Percentiles rank a stretch among this genome's conserved stretches.
phyloP scores from a whole-genome alignment of 345 rosid genomes.

The Eucalyptus erythrocorys region DNA sequence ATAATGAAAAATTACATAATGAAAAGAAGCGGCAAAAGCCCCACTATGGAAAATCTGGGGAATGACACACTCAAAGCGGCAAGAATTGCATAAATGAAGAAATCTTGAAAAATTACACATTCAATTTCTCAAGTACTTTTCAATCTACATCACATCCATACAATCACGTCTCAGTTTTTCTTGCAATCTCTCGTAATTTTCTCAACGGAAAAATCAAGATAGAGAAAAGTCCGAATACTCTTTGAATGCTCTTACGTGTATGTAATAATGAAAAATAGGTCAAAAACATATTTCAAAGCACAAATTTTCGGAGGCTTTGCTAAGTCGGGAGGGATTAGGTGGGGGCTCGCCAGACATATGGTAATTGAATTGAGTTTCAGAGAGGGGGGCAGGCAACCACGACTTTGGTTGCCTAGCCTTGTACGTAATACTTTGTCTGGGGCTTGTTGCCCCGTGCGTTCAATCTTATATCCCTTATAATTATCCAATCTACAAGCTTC shows the following conservation, averaged over 20 bases:
- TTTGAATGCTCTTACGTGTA: not conserved
- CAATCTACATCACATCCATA: fast-evolving
- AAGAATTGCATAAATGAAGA: too few species aligned
- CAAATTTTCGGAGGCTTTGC: not conserved
- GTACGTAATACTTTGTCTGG: too few species aligned
- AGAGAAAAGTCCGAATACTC: not conserved
- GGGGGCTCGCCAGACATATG: not conserved
- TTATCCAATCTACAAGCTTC: not conserved
- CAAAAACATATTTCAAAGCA: not conserved
- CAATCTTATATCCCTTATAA: not conserved
- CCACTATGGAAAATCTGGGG: too few species aligned
- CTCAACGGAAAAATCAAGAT: too few species aligned
- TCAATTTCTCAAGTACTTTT: too few species aligned
- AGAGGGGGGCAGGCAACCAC: too few species aligned
- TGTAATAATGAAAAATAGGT: not conserved
- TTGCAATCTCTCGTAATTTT: too few species aligned
- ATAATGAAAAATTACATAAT: too few species aligned
- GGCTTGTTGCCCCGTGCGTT: not conserved
- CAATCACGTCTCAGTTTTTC: fast-evolving
- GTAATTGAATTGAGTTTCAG: not conserved
- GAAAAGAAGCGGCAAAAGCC: too few species aligned
- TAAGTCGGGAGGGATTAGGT: not conserved
- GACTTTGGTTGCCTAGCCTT: too few species aligned
- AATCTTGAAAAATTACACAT: too few species aligned
- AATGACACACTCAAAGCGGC: too few species aligned